Evolutionary conservation across 2,329 filamentous ascomycete genomes (phyloP).

Genomic region (Pestalotiopsis fici): DNA sequence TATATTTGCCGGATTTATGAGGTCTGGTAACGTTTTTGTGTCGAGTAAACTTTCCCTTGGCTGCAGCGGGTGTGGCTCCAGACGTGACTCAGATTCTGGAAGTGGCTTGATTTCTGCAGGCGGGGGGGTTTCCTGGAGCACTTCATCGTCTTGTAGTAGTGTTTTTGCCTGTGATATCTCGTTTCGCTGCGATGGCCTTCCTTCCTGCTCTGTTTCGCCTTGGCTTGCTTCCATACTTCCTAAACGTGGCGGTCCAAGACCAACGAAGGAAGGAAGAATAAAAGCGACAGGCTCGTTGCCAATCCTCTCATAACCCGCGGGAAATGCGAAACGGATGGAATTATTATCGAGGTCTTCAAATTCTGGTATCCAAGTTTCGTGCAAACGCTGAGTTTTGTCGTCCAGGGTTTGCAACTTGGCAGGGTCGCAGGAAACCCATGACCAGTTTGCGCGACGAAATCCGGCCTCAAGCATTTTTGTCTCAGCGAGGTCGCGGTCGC

Average conservation of each 20-base stretch:
- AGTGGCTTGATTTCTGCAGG: no score
- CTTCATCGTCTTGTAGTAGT: no score
- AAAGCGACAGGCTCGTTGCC: slow-evolving; percentile 5
- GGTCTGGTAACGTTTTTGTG: no score
- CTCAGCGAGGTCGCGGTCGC: not conserved
- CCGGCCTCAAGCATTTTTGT: not conserved
- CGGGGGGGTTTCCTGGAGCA: no score
- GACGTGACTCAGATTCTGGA: no score
- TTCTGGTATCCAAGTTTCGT: not conserved
- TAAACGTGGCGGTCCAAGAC: slow-evolving; percentile 1
- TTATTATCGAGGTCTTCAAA: slow-evolving; percentile 1
- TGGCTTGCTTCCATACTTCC: not conserved
- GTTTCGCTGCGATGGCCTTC: slow-evolving; percentile 1
- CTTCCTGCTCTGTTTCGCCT: not conserved
- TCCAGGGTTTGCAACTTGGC: not conserved
- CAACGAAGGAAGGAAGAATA: slow-evolving; percentile 2
- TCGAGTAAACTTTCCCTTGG: no score
- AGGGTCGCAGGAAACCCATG: slow-evolving; percentile 3
- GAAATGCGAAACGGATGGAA: slow-evolving; percentile 7
- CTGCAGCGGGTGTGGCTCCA: no score
- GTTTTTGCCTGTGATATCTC: not conserved
- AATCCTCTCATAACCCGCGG: not conserved
- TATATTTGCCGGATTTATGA: no score
- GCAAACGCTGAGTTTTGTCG: not conserved
- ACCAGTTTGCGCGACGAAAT: slow-evolving; percentile 1